A percentile compares a stretch with the other conserved stretches of the same genome.
Conservation (phyloP, 768 basidiomycete genomes). For the Pleurotus eryngii region DNA sequence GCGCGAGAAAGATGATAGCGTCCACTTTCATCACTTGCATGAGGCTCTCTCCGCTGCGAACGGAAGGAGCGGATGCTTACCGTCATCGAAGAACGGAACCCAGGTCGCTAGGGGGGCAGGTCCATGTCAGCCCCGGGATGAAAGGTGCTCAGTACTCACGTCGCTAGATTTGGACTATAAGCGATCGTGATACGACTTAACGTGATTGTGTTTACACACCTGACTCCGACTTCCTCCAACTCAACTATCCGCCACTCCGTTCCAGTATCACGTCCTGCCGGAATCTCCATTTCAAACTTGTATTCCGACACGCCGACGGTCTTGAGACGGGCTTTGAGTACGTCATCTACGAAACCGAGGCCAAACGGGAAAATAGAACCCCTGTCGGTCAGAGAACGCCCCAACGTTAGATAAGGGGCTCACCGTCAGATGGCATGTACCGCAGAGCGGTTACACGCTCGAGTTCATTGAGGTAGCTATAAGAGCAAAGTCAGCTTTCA, state of each 20-base stretch:
- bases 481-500: not conserved
- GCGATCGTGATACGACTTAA: too few relatives aligned
- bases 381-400: not conserved
- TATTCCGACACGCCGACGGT: conserved; percentile 80
- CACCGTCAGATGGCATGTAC: conserved; percentile 71
- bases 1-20: conserved; percentile 76
- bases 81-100: conserved; percentile 71
- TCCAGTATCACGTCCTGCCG: conserved; percentile 48
- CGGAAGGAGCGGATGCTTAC: conserved; percentile 16
- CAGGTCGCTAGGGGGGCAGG: conserved; percentile 46
- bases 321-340: conserved; percentile 72
- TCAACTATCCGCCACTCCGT: conserved; percentile 78
- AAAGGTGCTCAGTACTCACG: conserved; percentile 20
- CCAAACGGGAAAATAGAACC: not conserved
- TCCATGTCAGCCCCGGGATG: too few relatives aligned
- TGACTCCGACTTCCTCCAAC: conserved; percentile 75
- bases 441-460: conserved; percentile 59
- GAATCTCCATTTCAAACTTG: conserved; percentile 72
- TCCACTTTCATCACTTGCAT: conserved; percentile 36
- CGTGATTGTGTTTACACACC: conserved; percentile 32
- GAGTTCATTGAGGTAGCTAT: conserved; percentile 68
- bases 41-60: too few relatives aligned
- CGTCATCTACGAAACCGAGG: conserved; percentile 52
- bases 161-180: conserved; percentile 21
- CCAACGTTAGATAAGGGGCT: conserved; percentile 4